phyloP scores from a whole-genome alignment of 2,329 filamentous ascomycete species.

The Verticillium longisporum region DNA sequence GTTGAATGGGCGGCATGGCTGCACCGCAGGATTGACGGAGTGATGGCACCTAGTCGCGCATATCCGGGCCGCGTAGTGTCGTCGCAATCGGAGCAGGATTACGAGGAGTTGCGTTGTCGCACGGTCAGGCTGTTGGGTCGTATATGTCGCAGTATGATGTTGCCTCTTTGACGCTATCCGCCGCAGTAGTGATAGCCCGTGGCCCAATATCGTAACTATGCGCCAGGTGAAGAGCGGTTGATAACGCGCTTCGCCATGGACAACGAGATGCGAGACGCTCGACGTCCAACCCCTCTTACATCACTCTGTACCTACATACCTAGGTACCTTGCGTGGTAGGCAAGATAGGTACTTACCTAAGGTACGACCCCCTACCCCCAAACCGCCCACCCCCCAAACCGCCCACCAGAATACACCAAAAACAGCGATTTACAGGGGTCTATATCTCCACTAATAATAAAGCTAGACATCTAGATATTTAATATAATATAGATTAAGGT shows the following conservation, averaged over 20 bases:
- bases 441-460: no score
- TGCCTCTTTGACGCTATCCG: no score
- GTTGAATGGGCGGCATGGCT: constrained; percentile 55
- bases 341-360: no score
- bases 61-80: background rate
- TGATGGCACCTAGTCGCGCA: background rate
- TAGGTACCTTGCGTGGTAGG: background rate
- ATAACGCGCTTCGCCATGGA: background rate
- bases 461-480: no score
- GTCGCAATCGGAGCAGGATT: background rate
- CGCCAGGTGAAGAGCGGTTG: background rate
- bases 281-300: background rate
- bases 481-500: no score
- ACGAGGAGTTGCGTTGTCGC: background rate
- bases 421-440: no score
- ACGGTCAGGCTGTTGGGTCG: background rate
- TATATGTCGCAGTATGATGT: background rate
- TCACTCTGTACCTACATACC: background rate
- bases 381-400: no score
- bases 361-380: no score
- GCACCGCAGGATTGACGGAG: background rate
- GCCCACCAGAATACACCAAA: no score
- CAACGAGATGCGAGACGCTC: background rate
- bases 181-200: no score
- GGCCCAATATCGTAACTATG: no score